Percentiles rank a stretch among this genome's conserved stretches.
These are phyloP conservation scores for Debaryomyces sp. DNA, from an alignment of 1,139 yeast genomes.

Conservation along the genomic window DNA sequence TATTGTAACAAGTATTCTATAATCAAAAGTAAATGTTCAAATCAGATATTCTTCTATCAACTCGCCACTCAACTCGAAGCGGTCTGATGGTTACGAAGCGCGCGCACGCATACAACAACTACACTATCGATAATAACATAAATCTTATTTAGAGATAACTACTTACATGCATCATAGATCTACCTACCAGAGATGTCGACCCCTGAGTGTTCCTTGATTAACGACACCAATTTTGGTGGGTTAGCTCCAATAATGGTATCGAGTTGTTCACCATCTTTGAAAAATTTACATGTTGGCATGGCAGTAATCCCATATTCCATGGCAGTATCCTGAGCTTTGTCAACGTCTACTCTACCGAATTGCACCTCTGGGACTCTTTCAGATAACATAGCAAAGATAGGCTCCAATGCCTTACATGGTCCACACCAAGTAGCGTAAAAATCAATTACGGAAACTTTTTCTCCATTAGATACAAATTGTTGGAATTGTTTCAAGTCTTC, in stretches of 20 bases:
- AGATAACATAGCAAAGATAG: conserved; percentile 38
- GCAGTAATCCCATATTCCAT: conserved; percentile 33
- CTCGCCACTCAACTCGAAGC: conserved; percentile 6
- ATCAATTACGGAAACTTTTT: conserved; percentile 40
- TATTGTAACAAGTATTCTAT: neutral
- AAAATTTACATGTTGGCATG: conserved; percentile 39
- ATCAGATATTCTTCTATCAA: conserved; percentile 4
- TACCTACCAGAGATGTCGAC: conserved; percentile 23
- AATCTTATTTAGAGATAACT: neutral
- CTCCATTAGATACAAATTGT: conserved; percentile 20
- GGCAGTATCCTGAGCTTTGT: conserved; percentile 33
- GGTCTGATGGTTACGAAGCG: conserved; percentile 4
- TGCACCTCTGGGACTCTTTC: conserved; percentile 41
- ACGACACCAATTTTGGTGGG: conserved; percentile 28
- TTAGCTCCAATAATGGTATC: conserved; percentile 37
- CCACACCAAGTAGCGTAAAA: conserved; percentile 53
- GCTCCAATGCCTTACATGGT: conserved; percentile 48
- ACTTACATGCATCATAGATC: neutral
- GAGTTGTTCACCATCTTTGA: conserved; percentile 32
- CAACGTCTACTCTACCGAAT: conserved; percentile 43
- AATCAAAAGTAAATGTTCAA: neutral
- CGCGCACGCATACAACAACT: neutral
- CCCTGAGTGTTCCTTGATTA: conserved; percentile 27
- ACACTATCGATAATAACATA: neutral
- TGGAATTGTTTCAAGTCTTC: conserved; percentile 20